Conservation (phyloP, 495 filamentous ascomycete genomes). For the Cryomyces minteri region DNA sequence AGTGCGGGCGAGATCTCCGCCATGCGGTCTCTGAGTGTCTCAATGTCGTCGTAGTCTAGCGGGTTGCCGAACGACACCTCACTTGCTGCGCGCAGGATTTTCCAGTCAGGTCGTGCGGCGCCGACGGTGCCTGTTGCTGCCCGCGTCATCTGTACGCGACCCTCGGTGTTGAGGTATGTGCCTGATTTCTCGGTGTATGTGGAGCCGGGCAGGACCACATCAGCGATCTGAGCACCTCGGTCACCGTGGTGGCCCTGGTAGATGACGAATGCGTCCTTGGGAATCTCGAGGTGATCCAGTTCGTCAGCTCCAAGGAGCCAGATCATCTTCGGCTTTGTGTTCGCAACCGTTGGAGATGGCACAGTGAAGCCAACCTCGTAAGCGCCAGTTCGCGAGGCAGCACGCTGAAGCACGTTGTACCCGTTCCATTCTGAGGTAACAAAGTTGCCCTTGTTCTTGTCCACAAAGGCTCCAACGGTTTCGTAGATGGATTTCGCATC, state of each 20-base stretch:
- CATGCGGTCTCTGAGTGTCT: slow-evolving; percentile 77
- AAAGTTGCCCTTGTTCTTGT: slow-evolving; percentile 81
- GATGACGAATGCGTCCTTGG: slow-evolving; percentile 86
- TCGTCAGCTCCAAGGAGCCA: slow-evolving; percentile 97
- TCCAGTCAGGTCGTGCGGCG: slow-evolving; percentile 91
- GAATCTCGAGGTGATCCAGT: slow-evolving; percentile 58
- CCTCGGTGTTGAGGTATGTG: slow-evolving; percentile 95
- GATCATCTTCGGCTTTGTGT: slow-evolving; percentile 78
- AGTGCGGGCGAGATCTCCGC: slow-evolving; percentile 82
- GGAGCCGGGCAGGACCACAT: slow-evolving; percentile 82
- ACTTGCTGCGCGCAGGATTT: slow-evolving; percentile 80
- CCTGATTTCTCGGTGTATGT: slow-evolving; percentile 96
- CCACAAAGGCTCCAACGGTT: slow-evolving; percentile 69
- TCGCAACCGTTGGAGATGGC: slow-evolving; percentile 56
- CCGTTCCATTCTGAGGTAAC: slow-evolving; percentile 85
- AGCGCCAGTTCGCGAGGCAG: slow-evolving; percentile 76
- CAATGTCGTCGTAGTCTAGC: slow-evolving; percentile 84
- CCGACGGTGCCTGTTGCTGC: slow-evolving; percentile 72
- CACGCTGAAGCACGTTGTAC: slow-evolving; percentile 88
- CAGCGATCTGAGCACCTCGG: slow-evolving; percentile 75
- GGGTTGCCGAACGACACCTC: slow-evolving; percentile 68
- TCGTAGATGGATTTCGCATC: slow-evolving; percentile 90
- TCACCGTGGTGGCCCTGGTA: slow-evolving; percentile 99
- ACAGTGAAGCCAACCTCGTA: slow-evolving; percentile 90
- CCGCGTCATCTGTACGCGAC: slow-evolving; percentile 80